Base-by-base conservation (phyloP, 2,329 filamentous ascomycete species). In the Cercospora citrullina region DNA sequence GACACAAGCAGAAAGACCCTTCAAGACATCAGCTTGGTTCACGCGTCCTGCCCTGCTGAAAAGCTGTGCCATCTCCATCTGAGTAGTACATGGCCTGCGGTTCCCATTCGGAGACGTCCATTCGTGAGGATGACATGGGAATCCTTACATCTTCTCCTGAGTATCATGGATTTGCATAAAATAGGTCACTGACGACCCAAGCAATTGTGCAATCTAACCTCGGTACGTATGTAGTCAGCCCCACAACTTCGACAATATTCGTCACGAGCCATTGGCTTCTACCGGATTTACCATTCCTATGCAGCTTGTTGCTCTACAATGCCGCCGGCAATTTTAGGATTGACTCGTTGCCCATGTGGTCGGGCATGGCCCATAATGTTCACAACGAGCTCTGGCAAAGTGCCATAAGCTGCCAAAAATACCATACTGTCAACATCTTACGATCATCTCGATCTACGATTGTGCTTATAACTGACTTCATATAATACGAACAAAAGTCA, bases 261-360 rank as follows among this genome's bases (percentile, higher is more conserved):
- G 48, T 53, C 48, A 53, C n/a, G 55, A 28, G 31, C 28, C 55
- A 59, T 28, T 36, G 12, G 16, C 28, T n/a, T 59, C 55, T 59
- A 36, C 55, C 55, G 55, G 30, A 23, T 59, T 59, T 59, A 59
- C 55, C 30, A 59, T 59, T 36, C 31, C 55, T 59, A 36, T 59
- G 55, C n/a, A 36, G 55, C 55, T 33, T 28, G 18, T 59, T 23
- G 55, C 28, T 36, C 55, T 31, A 59, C 55, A 28, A 23, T 59
- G 55, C 55, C 55, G 55, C 30, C 55, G 55, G 55, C 55, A 59
- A 59, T 33, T 23, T n/a, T 36, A 33, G 28, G 31, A n/a, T 23
- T 31, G 31, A 59, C 30, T 31, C 53, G 53, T 2, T 23, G 14
- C 23, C 23, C 53, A 31, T 30, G 16, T 21, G 30, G 9, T 10